These are phyloP conservation scores for Suillus americanus DNA, from an alignment of 768 basidiomycete species.

Conservation along the genomic window DNA sequence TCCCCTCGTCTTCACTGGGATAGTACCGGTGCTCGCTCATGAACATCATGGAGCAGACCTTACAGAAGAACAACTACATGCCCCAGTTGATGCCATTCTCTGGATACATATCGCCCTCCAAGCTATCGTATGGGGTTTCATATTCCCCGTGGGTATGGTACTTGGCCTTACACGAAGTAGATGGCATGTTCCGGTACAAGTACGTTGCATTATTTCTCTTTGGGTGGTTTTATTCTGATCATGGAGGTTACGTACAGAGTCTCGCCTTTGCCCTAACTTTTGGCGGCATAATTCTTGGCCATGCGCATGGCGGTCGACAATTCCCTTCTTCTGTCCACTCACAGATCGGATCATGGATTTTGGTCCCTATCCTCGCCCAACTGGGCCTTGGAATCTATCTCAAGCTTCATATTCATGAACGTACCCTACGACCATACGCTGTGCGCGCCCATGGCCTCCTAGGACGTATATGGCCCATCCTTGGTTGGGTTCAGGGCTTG, in stretches of 20 bases:
- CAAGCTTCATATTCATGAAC: conserved; percentile 87
- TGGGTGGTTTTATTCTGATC: neutral
- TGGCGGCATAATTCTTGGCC: conserved; percentile 79
- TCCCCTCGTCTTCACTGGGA: neutral
- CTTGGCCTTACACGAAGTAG: conserved; percentile 73
- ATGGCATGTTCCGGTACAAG: conserved; percentile 92
- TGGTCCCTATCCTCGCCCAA: conserved; percentile 67
- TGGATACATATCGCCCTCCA: conserved; percentile 86
- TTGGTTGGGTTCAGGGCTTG: conserved; percentile 89
- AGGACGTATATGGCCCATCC: conserved; percentile 79
- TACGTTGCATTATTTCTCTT: conserved; percentile 27
- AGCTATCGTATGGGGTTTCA: conserved; percentile 75
- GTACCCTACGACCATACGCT: conserved; percentile 66
- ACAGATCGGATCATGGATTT: conserved; percentile 49
- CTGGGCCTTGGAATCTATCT: conserved; percentile 81
- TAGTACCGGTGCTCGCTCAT: conserved; percentile 41
- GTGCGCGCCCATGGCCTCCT: conserved; percentile 74
- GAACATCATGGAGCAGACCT: conserved; percentile 57
- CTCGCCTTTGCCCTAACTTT: conserved; percentile 68
- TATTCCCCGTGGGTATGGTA: conserved; percentile 86
- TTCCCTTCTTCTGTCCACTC: conserved; percentile 79
- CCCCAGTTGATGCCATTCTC: conserved; percentile 74
- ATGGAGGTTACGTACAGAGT: conserved; percentile 41
- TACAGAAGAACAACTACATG: conserved; percentile 59
- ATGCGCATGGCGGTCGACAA: conserved; percentile 77